Evolutionary conservation across 2,329 filamentous ascomycete species (phyloP).

Genomic region (Neonectria ditissima): DNA sequence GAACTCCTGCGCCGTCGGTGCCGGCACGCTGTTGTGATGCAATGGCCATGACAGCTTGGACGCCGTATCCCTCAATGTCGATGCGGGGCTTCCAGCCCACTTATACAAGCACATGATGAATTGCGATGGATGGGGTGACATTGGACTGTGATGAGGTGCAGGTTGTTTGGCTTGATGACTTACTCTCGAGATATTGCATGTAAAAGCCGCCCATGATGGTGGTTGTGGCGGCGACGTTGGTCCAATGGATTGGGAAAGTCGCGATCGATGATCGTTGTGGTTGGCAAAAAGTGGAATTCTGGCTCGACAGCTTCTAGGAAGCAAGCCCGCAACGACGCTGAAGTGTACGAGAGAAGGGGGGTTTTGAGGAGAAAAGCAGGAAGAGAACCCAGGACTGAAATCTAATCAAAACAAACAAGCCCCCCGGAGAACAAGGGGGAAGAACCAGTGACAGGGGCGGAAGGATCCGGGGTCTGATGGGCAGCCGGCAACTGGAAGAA

Average conservation of each 20-base stretch:
- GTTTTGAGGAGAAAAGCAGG: constrained; percentile 7
- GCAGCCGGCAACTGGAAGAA: constrained; percentile 11
- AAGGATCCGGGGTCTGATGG: constrained; percentile 18
- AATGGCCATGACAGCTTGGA: constrained; percentile 35
- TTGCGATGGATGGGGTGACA: constrained; percentile 33
- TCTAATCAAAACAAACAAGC: constrained; percentile 14
- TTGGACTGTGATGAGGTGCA: constrained; percentile 32
- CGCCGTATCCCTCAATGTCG: constrained; percentile 23
- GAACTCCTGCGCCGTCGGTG: neutral
- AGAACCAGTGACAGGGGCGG: constrained; percentile 11
- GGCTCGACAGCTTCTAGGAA: constrained; percentile 30
- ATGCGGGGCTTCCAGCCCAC: constrained; percentile 26
- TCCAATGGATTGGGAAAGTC: constrained; percentile 39
- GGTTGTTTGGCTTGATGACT: constrained; percentile 56
- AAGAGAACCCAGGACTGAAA: neutral
- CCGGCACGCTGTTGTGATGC: constrained; percentile 35
- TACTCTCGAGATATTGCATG: constrained; percentile 81
- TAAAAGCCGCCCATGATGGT: constrained; percentile 73
- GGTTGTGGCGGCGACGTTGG: constrained; percentile 33
- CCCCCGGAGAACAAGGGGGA: constrained; percentile 5
- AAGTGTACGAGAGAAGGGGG: constrained; percentile 22
- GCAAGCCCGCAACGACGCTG: constrained; percentile 11
- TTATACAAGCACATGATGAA: constrained; percentile 32
- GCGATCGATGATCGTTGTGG: constrained; percentile 27
- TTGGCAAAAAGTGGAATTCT: constrained; percentile 36